Evolutionary conservation across 805 yeast genomes (phyloP), one percentile per base, ranked within the genome.

Genomic region (Candida multigemmis): DNA sequence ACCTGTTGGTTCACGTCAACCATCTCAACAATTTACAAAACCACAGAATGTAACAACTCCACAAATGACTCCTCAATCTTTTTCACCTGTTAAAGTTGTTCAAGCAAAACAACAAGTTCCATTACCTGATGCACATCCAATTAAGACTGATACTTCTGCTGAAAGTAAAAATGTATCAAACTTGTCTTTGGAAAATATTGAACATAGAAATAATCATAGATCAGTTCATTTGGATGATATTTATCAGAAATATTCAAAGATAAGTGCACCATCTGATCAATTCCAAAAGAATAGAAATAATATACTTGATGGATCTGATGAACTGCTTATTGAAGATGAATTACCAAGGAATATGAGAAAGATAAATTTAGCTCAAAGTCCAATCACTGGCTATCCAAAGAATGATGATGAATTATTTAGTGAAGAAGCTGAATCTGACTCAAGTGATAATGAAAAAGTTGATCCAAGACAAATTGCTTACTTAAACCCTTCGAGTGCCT

Each of bases 191-290:
- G 30, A 34, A n/a, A n/a, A n/a, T n/a, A n/a, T n/a, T n/a, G n/a
- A n/a, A n/a, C n/a, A n/a, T n/a, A n/a, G n/a, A n/a, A n/a, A 44
- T 16, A 41, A 40, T 22, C 64, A 56, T 37, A 41, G 41, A 25
- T 56, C 62, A 1, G 46, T 59, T n/a, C 62, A 57, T 38, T 45
- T 61, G 31, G 56, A 54, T 1, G 67, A 61, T 27, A 61, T 61
- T 15, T 61, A 61, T 37, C 65, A 59, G 22, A 61, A 61, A 32
- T 61, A 61, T 36, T 48, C 56, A 10, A 53, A 46, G 4, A 53
- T 61, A 23, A 44, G 53, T 26, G 37, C 60, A 6, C 68, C 68
- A 2, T 52, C 62, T 6, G 66, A 59, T 38, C 53, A 50, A 32
- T 60, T 57, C 40, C 46, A 51, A 29, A 35, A 35, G 9, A 43